These are phyloP conservation scores for Phytophthora nicotianae DNA, from an alignment of 352 stramenopile genomes.

Conservation along the genomic window DNA sequence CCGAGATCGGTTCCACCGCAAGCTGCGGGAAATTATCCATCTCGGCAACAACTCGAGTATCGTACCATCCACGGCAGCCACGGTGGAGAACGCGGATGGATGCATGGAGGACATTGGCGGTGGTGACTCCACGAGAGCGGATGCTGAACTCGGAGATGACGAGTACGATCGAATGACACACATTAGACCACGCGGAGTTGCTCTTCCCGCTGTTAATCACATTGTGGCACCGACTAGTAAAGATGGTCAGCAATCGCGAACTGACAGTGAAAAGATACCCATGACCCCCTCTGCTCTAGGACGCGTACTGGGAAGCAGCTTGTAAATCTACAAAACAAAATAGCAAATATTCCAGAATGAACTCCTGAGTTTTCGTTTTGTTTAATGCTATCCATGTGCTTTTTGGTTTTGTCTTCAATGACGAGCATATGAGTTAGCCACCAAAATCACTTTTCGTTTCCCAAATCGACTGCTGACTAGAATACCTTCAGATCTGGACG, in stretches of 20 bases:
- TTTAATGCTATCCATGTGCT: too few relatives aligned
- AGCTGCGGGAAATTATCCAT: conserved; percentile 79
- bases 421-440: too few relatives aligned
- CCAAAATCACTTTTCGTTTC: too few relatives aligned
- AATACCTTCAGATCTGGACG: background rate
- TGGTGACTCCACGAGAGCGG: conserved; percentile 6
- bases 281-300: conserved; percentile 29
- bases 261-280: conserved; percentile 16
- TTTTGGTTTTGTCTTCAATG: too few relatives aligned
- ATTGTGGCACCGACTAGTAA: background rate
- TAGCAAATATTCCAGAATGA: background rate
- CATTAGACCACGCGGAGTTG: conserved; percentile 30
- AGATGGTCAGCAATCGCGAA: conserved; percentile 2
- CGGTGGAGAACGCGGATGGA: conserved; percentile 2
- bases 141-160: conserved; percentile 19
- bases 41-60: conserved; percentile 54
- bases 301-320: conserved; percentile 20
- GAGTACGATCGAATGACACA: conserved; percentile 34
- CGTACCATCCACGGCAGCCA: conserved; percentile 19
- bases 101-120: background rate
- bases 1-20: conserved; percentile 67
- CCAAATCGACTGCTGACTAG: too few relatives aligned
- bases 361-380: too few relatives aligned
- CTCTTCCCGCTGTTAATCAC: conserved; percentile 2
- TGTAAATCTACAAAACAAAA: conserved; percentile 14